Base-by-base conservation (phyloP, 1,284 basidiomycete species). In the Ceratobasidium sp. region DNA sequence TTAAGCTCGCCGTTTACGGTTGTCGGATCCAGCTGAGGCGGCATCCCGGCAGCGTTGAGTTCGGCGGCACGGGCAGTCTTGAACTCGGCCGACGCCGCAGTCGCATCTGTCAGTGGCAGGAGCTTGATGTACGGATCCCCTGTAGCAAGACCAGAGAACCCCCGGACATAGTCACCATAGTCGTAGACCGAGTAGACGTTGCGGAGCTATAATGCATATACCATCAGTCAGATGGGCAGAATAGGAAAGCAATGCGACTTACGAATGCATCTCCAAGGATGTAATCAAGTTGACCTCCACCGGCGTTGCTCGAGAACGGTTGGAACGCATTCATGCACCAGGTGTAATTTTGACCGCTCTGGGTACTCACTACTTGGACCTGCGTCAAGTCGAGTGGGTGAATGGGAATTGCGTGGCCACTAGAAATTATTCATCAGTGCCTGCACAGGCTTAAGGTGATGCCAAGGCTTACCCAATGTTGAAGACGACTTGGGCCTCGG, bases 71-170 rank as follows among this genome's bases (percentile, higher is more conserved):
- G 62, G 15, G 62, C 62, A 3, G 17, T 65, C 25, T 65, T 65
- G 34, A 65, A 65, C 62, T 65, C 62, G 50, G 62, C 62, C 35
- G 49, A 53, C 49, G 62, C 62, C 22, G 62, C 62, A 32, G 62
- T 65, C 20, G 62, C 29, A 38, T 65, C 62, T 12, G 62, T 65
- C 49, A 65, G 42, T 20, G 62, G 62, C 34, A 65, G 13, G 27
- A 65, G 50, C 62, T 65, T 65, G 34, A 65, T 65, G 27, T 65
- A 65, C 32, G 62, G 62, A 25, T 65, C 25, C 35, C 62, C 62
- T n/a, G n/a, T 20, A 22, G 62, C 25, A 35, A 53, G 50, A 29
- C 62, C 62, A 40, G 62, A 65, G 38, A 31, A 45, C 4, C 62
- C 62, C 27, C 45, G 62, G 50, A 65, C 25, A 17, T 25, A 65